phyloP scores from a whole-genome alignment of 2,329 filamentous ascomycete species.

The Verticillium albo-atrum region DNA sequence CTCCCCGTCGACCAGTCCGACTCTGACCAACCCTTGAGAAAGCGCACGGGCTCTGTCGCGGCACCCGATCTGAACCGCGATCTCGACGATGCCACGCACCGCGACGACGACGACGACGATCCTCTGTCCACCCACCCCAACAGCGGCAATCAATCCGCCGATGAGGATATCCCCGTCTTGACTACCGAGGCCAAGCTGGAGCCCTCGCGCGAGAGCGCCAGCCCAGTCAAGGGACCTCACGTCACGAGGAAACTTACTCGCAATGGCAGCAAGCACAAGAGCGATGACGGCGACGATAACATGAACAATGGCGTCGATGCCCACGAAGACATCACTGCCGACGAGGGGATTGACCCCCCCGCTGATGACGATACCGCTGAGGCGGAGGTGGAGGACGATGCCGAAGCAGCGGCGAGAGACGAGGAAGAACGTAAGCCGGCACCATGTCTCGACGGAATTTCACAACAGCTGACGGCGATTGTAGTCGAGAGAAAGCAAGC shows the following conservation, averaged over 20 bases:
- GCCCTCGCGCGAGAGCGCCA: constrained; percentile 15
- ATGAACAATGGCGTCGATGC: constrained; percentile 16
- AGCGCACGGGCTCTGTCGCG: constrained; percentile 47
- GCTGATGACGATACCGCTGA: constrained; percentile 53
- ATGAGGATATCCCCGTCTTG: constrained; percentile 41
- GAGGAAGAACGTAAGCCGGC: constrained; percentile 58
- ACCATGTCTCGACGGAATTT: not conserved
- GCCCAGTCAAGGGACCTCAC: constrained; percentile 16
- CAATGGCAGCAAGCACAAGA: constrained; percentile 33
- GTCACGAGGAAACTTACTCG: constrained; percentile 36
- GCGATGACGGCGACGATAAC: constrained; percentile 15
- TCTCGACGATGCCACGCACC: constrained; percentile 24
- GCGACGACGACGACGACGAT: constrained; percentile 27
- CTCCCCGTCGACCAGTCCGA: constrained; percentile 38
- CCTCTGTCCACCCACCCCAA: constrained; percentile 27
- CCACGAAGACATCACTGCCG: constrained; percentile 26
- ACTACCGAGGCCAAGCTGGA: constrained; percentile 35
- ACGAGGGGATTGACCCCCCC: constrained; percentile 38
- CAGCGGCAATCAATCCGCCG: constrained; percentile 34
- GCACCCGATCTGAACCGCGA: constrained; percentile 29
- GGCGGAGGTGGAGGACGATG: constrained; percentile 54
- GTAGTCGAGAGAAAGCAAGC: constrained; percentile 72
- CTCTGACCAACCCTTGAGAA: constrained; percentile 44
- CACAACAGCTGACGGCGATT: constrained; percentile 6
- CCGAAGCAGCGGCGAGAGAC: constrained; percentile 53